Evolutionary conservation across 2,329 filamentous ascomycete genomes (phyloP).

Genomic region (Penicillium sclerotigenum): DNA sequence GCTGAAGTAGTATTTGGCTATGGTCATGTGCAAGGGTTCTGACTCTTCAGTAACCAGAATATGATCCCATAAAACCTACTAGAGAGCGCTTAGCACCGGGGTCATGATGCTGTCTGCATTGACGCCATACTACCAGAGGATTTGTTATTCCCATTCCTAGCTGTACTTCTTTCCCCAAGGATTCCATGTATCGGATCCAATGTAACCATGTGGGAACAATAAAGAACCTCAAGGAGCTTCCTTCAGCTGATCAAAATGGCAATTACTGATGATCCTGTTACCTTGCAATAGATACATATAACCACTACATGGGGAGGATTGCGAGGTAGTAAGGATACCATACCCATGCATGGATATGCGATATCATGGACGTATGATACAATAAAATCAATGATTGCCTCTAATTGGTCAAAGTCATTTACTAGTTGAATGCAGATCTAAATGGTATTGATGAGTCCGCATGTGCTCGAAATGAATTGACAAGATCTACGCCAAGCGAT

Average conservation of each 20-base stretch:
- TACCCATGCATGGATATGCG: background rate
- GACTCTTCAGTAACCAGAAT: no score
- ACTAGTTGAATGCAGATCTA: background rate
- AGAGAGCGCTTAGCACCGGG: no score
- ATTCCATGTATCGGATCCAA: no score
- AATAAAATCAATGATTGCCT: background rate
- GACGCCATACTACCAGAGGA: no score
- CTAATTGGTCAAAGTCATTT: background rate
- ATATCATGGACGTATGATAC: background rate
- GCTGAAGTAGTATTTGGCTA: no score
- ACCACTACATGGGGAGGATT: background rate
- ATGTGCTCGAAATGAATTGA: background rate
- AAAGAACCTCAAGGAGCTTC: background rate
- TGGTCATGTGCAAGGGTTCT: no score
- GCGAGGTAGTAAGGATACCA: no score
- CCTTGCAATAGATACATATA: background rate
- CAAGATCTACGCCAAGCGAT: background rate
- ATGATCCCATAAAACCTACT: no score
- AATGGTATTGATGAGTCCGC: no score
- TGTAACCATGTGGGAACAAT: background rate
- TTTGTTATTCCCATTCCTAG: no score
- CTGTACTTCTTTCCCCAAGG: no score
- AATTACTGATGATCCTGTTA: background rate
- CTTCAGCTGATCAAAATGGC: background rate
- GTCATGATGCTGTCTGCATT: no score